phyloP scores from a whole-genome alignment of 306 rosid genomes.

The Quercus mongolica region DNA sequence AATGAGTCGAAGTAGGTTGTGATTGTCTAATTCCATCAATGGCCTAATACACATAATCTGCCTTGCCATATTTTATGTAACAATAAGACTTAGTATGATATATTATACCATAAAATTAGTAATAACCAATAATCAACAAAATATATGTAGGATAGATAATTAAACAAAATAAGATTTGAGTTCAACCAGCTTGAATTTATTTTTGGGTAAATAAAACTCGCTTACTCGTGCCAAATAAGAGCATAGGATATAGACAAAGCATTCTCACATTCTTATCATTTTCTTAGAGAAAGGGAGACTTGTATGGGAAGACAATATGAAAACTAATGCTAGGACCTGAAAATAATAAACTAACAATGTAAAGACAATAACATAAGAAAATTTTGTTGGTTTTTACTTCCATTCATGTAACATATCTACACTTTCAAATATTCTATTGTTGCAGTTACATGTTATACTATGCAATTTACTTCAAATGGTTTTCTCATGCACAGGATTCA shows the following conservation, averaged over 20 bases:
- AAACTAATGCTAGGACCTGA: neutral
- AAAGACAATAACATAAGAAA: neutral
- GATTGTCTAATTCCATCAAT: too few relatives aligned
- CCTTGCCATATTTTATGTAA: too few relatives aligned
- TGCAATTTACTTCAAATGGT: neutral
- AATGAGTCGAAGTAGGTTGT: too few relatives aligned
- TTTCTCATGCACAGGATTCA: constrained; percentile 54
- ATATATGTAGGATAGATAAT: too few relatives aligned
- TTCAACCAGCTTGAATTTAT: too few relatives aligned
- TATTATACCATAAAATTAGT: too few relatives aligned
- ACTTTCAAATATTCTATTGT: neutral
- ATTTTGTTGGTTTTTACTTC: neutral
- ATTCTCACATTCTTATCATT: neutral
- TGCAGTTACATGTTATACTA: neutral
- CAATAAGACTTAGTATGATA: too few relatives aligned
- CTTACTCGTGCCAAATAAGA: neutral
- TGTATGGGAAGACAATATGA: neutral
- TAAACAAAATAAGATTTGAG: too few relatives aligned
- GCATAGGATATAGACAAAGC: neutral
- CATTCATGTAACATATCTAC: neutral
- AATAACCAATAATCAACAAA: too few relatives aligned
- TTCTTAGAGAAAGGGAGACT: neutral
- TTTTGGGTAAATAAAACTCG: too few relatives aligned
- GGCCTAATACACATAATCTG: too few relatives aligned
- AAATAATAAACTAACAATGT: neutral